Evolutionary conservation across 495 filamentous ascomycete species (phyloP).

Genomic region (Penicillium diatomitis): DNA sequence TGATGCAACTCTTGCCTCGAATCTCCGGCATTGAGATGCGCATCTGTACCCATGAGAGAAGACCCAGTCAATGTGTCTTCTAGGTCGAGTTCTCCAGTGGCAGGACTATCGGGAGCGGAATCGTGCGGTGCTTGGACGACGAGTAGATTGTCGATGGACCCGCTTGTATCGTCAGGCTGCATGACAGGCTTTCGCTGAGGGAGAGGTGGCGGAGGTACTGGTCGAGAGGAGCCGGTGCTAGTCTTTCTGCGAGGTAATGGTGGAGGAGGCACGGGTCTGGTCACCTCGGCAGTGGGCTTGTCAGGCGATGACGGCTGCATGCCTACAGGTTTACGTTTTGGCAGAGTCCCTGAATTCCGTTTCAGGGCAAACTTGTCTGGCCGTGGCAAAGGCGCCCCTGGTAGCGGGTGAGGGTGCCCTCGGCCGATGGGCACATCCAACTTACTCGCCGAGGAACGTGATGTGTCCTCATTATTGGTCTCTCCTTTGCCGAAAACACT

Average conservation of each 20-base stretch:
- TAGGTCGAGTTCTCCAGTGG: constrained; percentile 17
- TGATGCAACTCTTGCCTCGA: not conserved
- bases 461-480: constrained; percentile 15
- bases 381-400: constrained; percentile 59
- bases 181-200: constrained; percentile 25
- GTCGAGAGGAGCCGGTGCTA: constrained; percentile 16
- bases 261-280: constrained; percentile 14
- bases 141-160: constrained; percentile 31
- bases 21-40: constrained; percentile 1
- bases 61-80: constrained; percentile 1
- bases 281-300: constrained; percentile 11
- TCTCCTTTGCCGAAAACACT: constrained; percentile 57
- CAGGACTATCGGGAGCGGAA: constrained; percentile 42
- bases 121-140: constrained; percentile 45
- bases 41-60: constrained; percentile 4
- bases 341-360: constrained; percentile 44
- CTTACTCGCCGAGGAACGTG: constrained; percentile 37
- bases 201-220: constrained; percentile 8
- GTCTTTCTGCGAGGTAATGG: constrained; percentile 22
- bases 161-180: constrained; percentile 8
- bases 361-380: constrained; percentile 57
- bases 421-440: constrained; percentile 63
- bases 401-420: constrained; percentile 45
- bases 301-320: constrained; percentile 27
- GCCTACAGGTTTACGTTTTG: constrained; percentile 53